Evolutionary conservation across 2,329 filamentous ascomycete species (phyloP).

Genomic region (Ascochyta clinopodiicola): DNA sequence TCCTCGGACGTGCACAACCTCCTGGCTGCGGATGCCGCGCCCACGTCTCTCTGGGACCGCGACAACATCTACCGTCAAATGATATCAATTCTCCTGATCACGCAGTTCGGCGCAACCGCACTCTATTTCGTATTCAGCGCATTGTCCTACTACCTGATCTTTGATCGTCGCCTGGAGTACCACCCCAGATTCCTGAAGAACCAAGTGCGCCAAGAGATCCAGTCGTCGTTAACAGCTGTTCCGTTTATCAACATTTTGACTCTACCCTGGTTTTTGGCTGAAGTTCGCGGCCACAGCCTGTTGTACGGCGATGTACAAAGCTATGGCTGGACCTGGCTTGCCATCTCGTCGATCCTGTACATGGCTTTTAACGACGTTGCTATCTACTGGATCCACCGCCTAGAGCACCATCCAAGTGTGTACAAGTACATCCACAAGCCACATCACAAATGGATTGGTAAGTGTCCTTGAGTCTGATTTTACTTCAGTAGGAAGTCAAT

Average conservation of each 20-base stretch:
- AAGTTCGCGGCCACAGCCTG: slow-evolving; percentile 56
- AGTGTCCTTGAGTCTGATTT: slow-evolving; percentile 18
- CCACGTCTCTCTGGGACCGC: slow-evolving; percentile 22
- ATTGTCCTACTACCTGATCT: slow-evolving; percentile 35
- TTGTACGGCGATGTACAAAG: slow-evolving; percentile 52
- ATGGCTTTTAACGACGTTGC: slow-evolving; percentile 56
- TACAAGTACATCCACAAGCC: slow-evolving; percentile 59
- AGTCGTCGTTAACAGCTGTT: slow-evolving; percentile 52
- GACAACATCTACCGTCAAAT: slow-evolving; percentile 29
- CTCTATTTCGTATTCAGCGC: slow-evolving; percentile 28
- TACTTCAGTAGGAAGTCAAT: not conserved
- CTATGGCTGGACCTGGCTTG: slow-evolving; percentile 45
- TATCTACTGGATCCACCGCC: slow-evolving; percentile 59
- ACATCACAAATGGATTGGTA: slow-evolving; percentile 59
- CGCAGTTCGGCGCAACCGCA: slow-evolving; percentile 20
- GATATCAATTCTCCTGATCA: slow-evolving; percentile 23
- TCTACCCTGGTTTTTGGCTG: slow-evolving; percentile 55
- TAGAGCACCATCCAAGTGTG: slow-evolving; percentile 55
- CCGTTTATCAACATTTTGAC: slow-evolving; percentile 56
- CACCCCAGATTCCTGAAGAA: slow-evolving; percentile 59
- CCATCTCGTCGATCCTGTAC: slow-evolving; percentile 50
- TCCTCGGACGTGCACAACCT: slow-evolving; percentile 14
- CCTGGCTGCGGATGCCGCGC: slow-evolving; percentile 10
- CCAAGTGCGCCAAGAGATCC: slow-evolving; percentile 55
- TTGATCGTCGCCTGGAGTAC: slow-evolving; percentile 55